phyloP scores from a whole-genome alignment of 805 yeast species.

The Candida odintsovae region DNA sequence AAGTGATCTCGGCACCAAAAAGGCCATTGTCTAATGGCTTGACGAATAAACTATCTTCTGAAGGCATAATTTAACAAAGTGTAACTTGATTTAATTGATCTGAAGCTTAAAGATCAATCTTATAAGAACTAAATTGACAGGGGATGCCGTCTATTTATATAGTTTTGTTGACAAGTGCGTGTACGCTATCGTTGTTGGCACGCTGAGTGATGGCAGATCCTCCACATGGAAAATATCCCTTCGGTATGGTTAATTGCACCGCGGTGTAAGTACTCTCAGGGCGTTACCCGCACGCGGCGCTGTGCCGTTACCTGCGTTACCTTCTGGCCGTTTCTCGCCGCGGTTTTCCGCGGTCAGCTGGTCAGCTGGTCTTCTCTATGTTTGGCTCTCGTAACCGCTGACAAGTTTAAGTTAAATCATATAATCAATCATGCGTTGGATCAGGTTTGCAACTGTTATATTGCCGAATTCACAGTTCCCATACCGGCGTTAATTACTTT shows the following conservation, averaged over 20 bases:
- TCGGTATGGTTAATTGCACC: background rate
- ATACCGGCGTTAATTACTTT: too few species aligned
- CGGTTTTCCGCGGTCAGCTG: too few species aligned
- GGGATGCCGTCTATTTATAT: background rate
- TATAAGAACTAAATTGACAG: background rate
- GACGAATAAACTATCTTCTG: constrained; percentile 5
- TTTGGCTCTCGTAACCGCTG: too few species aligned
- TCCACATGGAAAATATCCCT: background rate
- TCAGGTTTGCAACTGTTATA: too few species aligned
- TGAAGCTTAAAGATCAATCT: background rate
- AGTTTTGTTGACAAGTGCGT: background rate
- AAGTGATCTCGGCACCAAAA: constrained; percentile 61
- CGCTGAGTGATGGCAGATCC: background rate
- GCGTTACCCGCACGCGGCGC: background rate
- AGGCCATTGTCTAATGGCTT: constrained; percentile 30
- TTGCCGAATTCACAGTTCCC: too few species aligned
- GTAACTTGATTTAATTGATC: background rate
- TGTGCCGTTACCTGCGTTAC: background rate
- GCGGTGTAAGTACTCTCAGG: too few species aligned
- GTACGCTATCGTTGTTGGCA: background rate
- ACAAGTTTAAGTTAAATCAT: too few species aligned
- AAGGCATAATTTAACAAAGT: constrained; percentile 2
- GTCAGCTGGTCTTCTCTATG: too few species aligned
- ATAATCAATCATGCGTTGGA: too few species aligned
- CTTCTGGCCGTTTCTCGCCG: too few species aligned